These are phyloP conservation scores for Taxawa tesnikishii DNA, from an alignment of 2,329 filamentous ascomycete genomes.

Conservation along the genomic window DNA sequence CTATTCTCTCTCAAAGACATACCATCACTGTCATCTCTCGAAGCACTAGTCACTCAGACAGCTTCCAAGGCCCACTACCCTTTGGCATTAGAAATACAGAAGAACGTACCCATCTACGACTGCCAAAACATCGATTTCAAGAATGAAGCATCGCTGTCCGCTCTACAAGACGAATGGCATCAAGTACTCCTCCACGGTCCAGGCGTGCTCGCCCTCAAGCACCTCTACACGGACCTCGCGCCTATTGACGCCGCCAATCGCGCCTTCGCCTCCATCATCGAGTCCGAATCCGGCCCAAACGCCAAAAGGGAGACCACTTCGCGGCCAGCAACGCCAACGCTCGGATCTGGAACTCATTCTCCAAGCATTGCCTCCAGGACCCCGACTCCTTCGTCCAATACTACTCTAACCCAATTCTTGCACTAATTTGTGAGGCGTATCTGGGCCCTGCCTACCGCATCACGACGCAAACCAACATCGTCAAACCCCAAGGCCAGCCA, in stretches of 20 bases:
- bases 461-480: conserved; percentile 51
- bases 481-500: conserved; percentile 44
- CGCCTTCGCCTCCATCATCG: conserved; percentile 38
- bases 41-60: not conserved
- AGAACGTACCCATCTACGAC: conserved; percentile 46
- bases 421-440: conserved; percentile 41
- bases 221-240: conserved; percentile 32
- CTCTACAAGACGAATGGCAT: conserved; percentile 50
- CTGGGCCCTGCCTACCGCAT: conserved; percentile 48
- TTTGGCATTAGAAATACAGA: conserved; percentile 29
- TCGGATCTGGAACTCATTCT: conserved; percentile 55
- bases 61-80: conserved; percentile 30
- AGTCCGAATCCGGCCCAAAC: conserved; percentile 24
- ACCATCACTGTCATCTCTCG: not conserved
- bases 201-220: conserved; percentile 46
- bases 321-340: conserved; percentile 43
- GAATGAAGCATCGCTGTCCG: conserved; percentile 16
- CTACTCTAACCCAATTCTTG: conserved; percentile 49
- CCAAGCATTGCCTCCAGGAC: conserved; percentile 44
- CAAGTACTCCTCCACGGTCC: conserved; percentile 44
- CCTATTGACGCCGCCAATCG: conserved; percentile 36
- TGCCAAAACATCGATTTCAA: conserved; percentile 25
- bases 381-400: conserved; percentile 43
- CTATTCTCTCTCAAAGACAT: not conserved
- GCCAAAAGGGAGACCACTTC: conserved; percentile 47